Percentiles rank a stretch among this genome's conserved stretches.
Conservation (phyloP, 73 alveolate species). For the Blepharisma japonicum region DNA sequence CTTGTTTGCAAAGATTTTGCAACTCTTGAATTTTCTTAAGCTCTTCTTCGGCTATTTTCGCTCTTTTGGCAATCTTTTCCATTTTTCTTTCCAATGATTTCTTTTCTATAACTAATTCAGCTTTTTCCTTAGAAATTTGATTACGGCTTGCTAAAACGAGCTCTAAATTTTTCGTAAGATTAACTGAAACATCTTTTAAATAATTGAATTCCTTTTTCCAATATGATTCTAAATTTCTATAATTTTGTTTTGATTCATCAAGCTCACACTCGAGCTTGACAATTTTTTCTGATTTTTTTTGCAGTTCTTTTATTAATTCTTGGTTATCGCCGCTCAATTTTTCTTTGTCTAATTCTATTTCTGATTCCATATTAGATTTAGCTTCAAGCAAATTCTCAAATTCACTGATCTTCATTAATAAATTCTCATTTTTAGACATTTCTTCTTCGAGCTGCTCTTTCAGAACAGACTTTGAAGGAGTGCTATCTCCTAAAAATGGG, state of each 20-base stretch:
- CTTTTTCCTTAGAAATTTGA: too few relatives aligned
- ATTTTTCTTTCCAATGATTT: too few relatives aligned
- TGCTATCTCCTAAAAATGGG: background rate
- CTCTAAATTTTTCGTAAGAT: too few relatives aligned
- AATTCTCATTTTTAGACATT: background rate
- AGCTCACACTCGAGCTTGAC: background rate
- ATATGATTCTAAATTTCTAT: background rate
- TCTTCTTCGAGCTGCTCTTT: background rate
- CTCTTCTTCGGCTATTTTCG: too few relatives aligned
- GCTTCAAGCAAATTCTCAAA: background rate
- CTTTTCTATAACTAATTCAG: too few relatives aligned
- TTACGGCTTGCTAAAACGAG: too few relatives aligned
- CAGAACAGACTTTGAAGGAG: background rate
- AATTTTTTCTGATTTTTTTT: background rate
- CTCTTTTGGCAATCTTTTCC: too few relatives aligned
- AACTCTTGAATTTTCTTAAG: too few relatives aligned
- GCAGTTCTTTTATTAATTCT: background rate
- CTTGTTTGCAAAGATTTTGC: too few relatives aligned
- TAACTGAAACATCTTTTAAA: background rate
- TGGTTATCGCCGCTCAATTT: background rate
- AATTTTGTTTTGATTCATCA: conserved; percentile 10
- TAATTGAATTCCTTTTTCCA: background rate
- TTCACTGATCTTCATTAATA: background rate
- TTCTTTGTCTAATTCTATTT: background rate
- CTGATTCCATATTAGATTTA: too few relatives aligned